Conservation (phyloP, 768 basidiomycete genomes). For the Amylocystis lapponica region DNA sequence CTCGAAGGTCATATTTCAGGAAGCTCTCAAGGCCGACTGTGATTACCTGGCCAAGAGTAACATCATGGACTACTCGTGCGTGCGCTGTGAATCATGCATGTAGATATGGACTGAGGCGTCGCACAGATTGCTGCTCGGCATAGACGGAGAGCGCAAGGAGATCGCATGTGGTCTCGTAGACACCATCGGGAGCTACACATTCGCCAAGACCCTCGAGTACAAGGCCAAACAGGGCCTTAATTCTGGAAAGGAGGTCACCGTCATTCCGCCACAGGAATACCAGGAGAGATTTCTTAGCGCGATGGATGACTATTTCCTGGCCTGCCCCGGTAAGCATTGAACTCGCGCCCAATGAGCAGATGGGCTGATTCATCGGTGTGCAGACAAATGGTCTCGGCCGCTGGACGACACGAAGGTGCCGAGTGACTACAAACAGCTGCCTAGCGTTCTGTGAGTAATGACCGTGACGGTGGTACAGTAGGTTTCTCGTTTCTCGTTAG, state of each 20-base stretch:
- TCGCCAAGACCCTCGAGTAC: conserved; percentile 83
- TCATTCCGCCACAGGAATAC: conserved; percentile 76
- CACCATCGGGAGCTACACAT: conserved; percentile 81
- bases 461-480: too few species aligned
- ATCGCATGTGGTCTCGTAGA: conserved; percentile 80
- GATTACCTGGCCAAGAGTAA: conserved; percentile 71
- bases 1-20: conserved; percentile 64
- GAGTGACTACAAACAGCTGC: conserved; percentile 22
- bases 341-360: too few species aligned
- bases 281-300: conserved; percentile 70
- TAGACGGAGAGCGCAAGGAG: conserved; percentile 60
- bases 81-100: neutral
- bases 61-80: conserved; percentile 68
- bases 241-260: conserved; percentile 68
- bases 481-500: too few species aligned
- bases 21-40: conserved; percentile 64
- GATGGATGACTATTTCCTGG: conserved; percentile 69
- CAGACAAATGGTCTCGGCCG: conserved; percentile 36
- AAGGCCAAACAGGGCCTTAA: conserved; percentile 77
- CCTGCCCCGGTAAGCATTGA: conserved; percentile 56
- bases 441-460: conserved; percentile 31
- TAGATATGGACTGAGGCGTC: neutral
- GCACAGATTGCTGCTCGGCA: conserved; percentile 62
- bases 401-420: conserved; percentile 25
- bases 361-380: neutral